Evolutionary conservation across 371 early-diverging fungal species (phyloP), one percentile per base, ranked within the genome.

Genomic region (Mucor circinelloides): DNA sequence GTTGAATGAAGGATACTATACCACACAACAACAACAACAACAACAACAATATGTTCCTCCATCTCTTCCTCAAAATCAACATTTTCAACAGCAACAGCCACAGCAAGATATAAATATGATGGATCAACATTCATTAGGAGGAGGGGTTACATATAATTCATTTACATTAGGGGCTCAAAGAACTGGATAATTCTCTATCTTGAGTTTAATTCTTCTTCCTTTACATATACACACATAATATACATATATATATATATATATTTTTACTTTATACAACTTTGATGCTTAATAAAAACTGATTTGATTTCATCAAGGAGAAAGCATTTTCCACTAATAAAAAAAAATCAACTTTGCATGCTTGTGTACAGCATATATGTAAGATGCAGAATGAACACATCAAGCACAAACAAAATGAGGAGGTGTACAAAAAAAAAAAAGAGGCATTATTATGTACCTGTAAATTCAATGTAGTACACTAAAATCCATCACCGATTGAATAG

Each of bases 101-200:
- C 27, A 59, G 1, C 42, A 42, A 6, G 31, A 60, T 46, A 15
- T 30, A 44, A 8, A 44, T n/a, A 60, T 60, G 60, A 60, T 60
- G 46, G 60, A 60, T 44, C 60, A 60, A 36, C 44, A 42, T 46
- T 60, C 46, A 50, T 50, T 50, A 50, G 50, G 50, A 50, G 50
- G 50, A 25, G 50, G 50, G 50, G 25, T 25, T 50, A 50, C 50
- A 50, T 50, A 50, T 21, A 60, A 46, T 46, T 30, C 60, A 60
- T 42, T 31, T 30, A 36, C 48, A 12, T 10, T 62, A 48, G 62
- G 48, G 52, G 48, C 23, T 13, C 62, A 62, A 50, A 17, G 60
- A 60, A 60, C 50, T 25, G 25, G 50, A 23, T 50, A 25, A 25
- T n/a, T 15, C 15, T n/a, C 7, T 31, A 28, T 55, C 31, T 55